These are phyloP conservation scores for Prinsepia uniflora DNA, from an alignment of 306 rosid species.

Conservation along the genomic window DNA sequence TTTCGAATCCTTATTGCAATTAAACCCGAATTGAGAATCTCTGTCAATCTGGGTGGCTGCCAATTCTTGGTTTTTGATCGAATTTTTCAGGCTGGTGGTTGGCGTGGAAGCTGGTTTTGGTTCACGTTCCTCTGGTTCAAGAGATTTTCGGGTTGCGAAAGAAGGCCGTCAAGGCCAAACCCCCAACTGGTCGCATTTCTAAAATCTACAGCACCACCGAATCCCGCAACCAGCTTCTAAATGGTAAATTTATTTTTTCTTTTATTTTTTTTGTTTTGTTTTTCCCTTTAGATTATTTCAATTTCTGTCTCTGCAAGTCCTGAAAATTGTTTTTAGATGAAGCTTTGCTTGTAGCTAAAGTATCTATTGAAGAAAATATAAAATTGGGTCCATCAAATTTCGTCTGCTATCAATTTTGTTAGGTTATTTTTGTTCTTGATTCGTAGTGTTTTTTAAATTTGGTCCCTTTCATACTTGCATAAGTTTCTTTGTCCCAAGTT, in stretches of 20 bases:
- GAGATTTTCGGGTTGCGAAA: constrained; percentile 70
- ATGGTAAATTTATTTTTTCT: constrained; percentile 39
- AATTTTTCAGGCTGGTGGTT: constrained; percentile 62
- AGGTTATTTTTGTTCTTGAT: neutral
- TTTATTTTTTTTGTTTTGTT: neutral
- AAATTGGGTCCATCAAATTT: neutral
- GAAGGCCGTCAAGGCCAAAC: constrained; percentile 54
- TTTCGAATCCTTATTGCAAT: neutral
- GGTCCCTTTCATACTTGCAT: neutral
- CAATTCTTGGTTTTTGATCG: neutral
- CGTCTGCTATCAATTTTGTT: neutral
- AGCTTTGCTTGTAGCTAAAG: neutral
- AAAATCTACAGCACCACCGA: constrained; percentile 48
- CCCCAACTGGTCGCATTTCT: constrained; percentile 51
- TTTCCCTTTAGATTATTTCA: neutral
- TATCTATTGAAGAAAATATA: no score
- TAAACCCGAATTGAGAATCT: constrained; percentile 8
- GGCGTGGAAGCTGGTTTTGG: constrained; percentile 88
- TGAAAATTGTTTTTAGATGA: neutral
- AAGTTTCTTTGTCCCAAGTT: no score
- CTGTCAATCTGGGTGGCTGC: constrained; percentile 20
- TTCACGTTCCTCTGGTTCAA: constrained; percentile 88
- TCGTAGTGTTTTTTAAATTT: neutral
- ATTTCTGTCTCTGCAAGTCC: neutral
- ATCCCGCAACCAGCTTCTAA: constrained; percentile 44